Base-by-base conservation (phyloP, 2,329 filamentous ascomycete species). In the Aspergillus proliferans region DNA sequence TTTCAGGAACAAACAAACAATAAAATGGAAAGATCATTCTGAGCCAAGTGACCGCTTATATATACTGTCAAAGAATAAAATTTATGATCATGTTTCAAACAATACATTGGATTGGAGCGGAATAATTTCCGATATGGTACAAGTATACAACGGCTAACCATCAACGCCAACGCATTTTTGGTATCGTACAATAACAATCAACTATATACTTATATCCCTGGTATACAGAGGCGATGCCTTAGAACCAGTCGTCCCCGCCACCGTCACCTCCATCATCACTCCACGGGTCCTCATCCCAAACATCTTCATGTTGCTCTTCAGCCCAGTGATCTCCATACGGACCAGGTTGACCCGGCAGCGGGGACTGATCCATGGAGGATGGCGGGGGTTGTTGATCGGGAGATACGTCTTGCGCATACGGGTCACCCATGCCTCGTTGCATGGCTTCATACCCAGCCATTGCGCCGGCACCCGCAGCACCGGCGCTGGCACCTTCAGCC, bases 391-490 rank as follows among this genome's bases (percentile, higher is more conserved):
- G 45, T 18, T 60, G 57, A 21, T 56, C 58, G 18, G 57, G 48
- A 12, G 57, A 45, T 10, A 51, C 42, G 18, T 51, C 36, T 14
- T 59, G 50, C 15, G 54, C 46, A 22, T 53, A 51, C 18, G 52
- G 52, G 22, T 62, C 56, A 24, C 67, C 68, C 55, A 71, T 65
- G 2, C 76, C 75, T 52, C 79, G 64, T 52, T 80, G 77, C 79
- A 84, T 81, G 4, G 81, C 80, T 62, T 84, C 82, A 56, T 82
- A 83, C 3, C 80, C 82, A 30, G 80, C 81, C 70, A 84, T 77
- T 1, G 79, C 76, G 6, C 80, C 81, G 5, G 79, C 81, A 4
- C 80, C 77, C 24, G 72, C 72, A 34, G 66, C 73, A 14, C 75
- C 73, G 48, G 76, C 74, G 33, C 69, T 70, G 43, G 63, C 62